Percentiles rank a stretch among this genome's conserved stretches.
These are phyloP conservation scores for Mentha longifolia DNA, from an alignment of 257 asterid species.

Conservation along the genomic window DNA sequence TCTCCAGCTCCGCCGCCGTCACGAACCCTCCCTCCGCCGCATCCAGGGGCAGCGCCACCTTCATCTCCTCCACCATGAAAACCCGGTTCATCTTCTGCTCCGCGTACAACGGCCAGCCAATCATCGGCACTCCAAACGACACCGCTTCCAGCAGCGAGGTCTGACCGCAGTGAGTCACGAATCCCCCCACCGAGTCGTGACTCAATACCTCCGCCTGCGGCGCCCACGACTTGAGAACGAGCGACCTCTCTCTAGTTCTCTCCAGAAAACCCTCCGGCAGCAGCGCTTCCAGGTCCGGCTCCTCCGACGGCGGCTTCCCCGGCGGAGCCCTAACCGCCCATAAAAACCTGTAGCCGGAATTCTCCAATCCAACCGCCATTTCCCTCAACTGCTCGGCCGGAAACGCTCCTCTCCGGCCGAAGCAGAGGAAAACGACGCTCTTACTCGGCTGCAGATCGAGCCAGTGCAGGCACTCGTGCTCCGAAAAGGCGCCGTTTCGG, in stretches of 20 bases:
- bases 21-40: constrained; percentile 44
- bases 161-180: constrained; percentile 72
- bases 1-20: constrained; percentile 51
- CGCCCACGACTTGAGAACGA: constrained; percentile 55
- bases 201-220: constrained; percentile 56
- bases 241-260: constrained; percentile 46
- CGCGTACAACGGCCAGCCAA: constrained; percentile 66
- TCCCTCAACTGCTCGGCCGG: constrained; percentile 4
- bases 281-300: constrained; percentile 20
- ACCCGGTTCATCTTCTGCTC: constrained; percentile 53
- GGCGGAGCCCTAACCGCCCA: constrained; percentile 19
- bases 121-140: constrained; percentile 40
- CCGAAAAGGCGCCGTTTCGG: not conserved
- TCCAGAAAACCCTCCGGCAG: constrained; percentile 57
- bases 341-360: constrained; percentile 50
- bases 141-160: constrained; percentile 42
- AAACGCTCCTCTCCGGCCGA: constrained; percentile 59
- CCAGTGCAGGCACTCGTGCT: constrained; percentile 50
- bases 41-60: constrained; percentile 22
- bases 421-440: constrained; percentile 62
- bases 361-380: constrained; percentile 64
- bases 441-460: constrained; percentile 53
- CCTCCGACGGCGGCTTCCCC: not conserved
- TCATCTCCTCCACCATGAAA: constrained; percentile 28
- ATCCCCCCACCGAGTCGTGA: constrained; percentile 62